Percentiles rank a stretch among this genome's conserved stretches.
Evolutionary conservation across 78 protist species (phyloP).

Genomic region (Isochrysis galbana): DNA sequence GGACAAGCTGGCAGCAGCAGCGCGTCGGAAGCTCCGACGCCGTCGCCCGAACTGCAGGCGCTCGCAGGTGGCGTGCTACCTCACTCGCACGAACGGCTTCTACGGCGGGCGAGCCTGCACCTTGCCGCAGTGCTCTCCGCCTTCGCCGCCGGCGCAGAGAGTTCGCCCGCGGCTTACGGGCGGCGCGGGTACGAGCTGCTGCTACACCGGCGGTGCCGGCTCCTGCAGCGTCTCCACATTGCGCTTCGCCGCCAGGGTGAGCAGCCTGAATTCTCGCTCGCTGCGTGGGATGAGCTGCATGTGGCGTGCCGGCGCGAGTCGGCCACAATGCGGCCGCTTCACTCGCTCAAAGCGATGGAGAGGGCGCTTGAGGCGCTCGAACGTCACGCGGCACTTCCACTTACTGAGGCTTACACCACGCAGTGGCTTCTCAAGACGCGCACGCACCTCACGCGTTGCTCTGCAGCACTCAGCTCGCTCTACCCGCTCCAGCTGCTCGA

Average conservation of each 20-base stretch:
- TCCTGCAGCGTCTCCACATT: neutral
- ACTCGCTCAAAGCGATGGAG: neutral
- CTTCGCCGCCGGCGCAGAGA: neutral
- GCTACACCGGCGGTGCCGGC: neutral
- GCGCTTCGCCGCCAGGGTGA: neutral
- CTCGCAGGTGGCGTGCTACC: neutral
- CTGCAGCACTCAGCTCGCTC: neutral
- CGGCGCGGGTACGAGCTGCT: neutral
- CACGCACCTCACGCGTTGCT: constrained; percentile 15
- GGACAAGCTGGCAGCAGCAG: neutral
- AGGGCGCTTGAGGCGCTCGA: neutral
- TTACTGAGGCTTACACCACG: neutral
- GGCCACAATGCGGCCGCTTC: neutral
- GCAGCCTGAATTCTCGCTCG: neutral
- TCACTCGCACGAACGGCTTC: neutral
- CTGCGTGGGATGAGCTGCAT: neutral
- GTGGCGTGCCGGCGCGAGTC: too few species aligned
- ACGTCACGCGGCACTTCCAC: neutral
- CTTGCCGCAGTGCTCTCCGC: neutral
- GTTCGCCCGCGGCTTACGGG: too few species aligned
- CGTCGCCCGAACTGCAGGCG: neutral
- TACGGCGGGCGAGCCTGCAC: neutral
- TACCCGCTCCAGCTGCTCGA: neutral
- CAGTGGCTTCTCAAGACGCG: neutral
- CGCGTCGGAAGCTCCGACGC: neutral